Conservation (phyloP, 2,329 filamentous ascomycete genomes). For the Aspergillus novofumigatus region DNA sequence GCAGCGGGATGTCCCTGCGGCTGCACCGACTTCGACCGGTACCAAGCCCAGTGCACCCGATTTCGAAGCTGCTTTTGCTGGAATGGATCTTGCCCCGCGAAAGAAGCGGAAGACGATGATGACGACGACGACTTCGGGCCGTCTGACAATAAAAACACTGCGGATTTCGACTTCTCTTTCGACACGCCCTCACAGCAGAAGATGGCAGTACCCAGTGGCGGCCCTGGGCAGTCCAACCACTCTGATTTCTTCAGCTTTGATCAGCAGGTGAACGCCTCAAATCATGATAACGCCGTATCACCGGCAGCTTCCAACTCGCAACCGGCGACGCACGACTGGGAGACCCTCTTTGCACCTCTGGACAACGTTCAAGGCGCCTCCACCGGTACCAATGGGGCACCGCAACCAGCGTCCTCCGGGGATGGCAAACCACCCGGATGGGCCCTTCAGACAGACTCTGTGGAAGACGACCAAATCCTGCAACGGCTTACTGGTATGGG, state of each 20-base stretch:
- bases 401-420: slow-evolving; percentile 7
- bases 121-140: slow-evolving; percentile 58
- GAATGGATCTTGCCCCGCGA: slow-evolving; percentile 41
- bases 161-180: slow-evolving; percentile 46
- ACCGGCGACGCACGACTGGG: slow-evolving; percentile 72
- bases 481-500: slow-evolving; percentile 90
- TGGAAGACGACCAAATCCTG: slow-evolving; percentile 86
- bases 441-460: slow-evolving; percentile 67
- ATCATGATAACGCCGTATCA: slow-evolving; percentile 40
- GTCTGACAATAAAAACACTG: slow-evolving; percentile 28
- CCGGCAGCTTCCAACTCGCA: slow-evolving; percentile 38
- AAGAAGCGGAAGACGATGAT: slow-evolving; percentile 45
- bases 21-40: slow-evolving; percentile 16
- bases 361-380: slow-evolving; percentile 45
- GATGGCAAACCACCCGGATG: slow-evolving; percentile 50
- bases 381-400: slow-evolving; percentile 15
- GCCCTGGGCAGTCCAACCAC: slow-evolving; percentile 18
- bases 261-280: slow-evolving; percentile 21
- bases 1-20: slow-evolving; percentile 16
- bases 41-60: slow-evolving; percentile 37
- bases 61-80: slow-evolving; percentile 46
- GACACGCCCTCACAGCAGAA: slow-evolving; percentile 37
- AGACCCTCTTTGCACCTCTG: slow-evolving; percentile 82
- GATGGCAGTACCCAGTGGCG: slow-evolving; percentile 18
- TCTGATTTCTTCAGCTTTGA: slow-evolving; percentile 41